These are phyloP conservation scores for Sphagnum contortum DNA, from an alignment of 225 moss, liverwort and hornwort genomes.

Conservation along the genomic window DNA sequence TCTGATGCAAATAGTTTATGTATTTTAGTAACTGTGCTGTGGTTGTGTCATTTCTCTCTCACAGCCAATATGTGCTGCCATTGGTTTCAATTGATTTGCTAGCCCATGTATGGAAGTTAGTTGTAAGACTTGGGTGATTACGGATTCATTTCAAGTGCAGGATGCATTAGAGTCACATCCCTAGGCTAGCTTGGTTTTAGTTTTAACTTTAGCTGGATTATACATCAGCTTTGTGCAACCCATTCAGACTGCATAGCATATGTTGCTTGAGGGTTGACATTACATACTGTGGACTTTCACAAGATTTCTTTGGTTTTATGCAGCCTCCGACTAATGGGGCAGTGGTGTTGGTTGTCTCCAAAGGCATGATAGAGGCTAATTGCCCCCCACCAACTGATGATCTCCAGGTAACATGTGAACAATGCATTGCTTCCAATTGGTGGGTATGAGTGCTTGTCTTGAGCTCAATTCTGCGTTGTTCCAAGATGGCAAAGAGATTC, in stretches of 20 bases:
- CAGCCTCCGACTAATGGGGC: constrained; percentile 82
- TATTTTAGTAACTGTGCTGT: no score
- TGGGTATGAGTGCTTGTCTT: not conserved
- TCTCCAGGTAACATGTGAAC: constrained; percentile 44
- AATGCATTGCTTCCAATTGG: not conserved
- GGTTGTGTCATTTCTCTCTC: no score
- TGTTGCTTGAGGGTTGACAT: not conserved
- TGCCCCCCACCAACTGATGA: constrained; percentile 73
- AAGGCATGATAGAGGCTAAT: constrained; percentile 64
- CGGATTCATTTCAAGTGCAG: not conserved
- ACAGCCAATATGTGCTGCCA: no score
- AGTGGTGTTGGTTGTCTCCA: constrained; percentile 78
- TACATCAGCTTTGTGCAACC: no score
- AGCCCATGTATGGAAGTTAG: no score
- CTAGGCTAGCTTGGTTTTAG: no score
- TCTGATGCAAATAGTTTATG: no score
- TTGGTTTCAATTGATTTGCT: no score
- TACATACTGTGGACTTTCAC: not conserved
- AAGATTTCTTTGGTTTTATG: constrained; percentile 7
- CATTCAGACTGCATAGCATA: not conserved
- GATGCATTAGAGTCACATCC: not conserved
- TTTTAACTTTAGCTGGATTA: no score
- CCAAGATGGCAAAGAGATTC: not conserved
- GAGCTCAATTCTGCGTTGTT: no score
- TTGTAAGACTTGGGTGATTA: no score